These are phyloP conservation scores for Mycena alexandri DNA, from an alignment of 768 basidiomycete genomes.

Conservation along the genomic window DNA sequence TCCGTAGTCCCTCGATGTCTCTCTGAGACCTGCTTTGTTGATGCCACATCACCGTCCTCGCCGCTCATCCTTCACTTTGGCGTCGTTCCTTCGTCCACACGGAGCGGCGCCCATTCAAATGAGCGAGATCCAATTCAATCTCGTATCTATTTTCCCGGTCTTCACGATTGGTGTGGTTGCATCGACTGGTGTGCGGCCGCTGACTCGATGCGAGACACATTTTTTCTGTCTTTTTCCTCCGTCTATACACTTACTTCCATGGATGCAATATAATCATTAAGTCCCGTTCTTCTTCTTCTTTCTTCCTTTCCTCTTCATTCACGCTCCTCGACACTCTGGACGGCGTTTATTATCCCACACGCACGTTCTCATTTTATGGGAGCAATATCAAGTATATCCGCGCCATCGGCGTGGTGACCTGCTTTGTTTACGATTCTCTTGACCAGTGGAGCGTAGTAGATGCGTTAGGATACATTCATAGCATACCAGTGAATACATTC, in stretches of 20 bases:
- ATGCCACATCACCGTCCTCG: constrained; percentile 19
- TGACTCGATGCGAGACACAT: constrained; percentile 69
- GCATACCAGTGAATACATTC: background rate
- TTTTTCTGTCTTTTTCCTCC: constrained; percentile 7
- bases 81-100: constrained; percentile 65
- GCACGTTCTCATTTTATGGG: constrained; percentile 96
- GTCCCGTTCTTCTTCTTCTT: constrained; percentile 10
- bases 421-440: constrained; percentile 50
- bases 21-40: background rate
- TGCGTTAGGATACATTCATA: constrained; percentile 44
- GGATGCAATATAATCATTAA: constrained; percentile 21
- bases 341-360: constrained; percentile 77
- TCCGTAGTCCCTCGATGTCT: constrained; percentile 42
- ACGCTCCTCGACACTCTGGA: constrained; percentile 98
- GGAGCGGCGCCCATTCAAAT: constrained; percentile 87
- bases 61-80: constrained; percentile 87
- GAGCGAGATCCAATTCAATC: constrained; percentile 72
- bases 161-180: constrained; percentile 27
- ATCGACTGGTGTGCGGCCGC: constrained; percentile 48
- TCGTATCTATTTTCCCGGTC: constrained; percentile 36
- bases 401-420: constrained; percentile 48
- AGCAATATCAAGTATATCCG: constrained; percentile 70
- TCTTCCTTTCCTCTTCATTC: constrained; percentile 6
- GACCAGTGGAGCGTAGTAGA: constrained; percentile 50
- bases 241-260: background rate